Base-by-base conservation (phyloP, 345 rosid species). In the Adansonia digitata region DNA sequence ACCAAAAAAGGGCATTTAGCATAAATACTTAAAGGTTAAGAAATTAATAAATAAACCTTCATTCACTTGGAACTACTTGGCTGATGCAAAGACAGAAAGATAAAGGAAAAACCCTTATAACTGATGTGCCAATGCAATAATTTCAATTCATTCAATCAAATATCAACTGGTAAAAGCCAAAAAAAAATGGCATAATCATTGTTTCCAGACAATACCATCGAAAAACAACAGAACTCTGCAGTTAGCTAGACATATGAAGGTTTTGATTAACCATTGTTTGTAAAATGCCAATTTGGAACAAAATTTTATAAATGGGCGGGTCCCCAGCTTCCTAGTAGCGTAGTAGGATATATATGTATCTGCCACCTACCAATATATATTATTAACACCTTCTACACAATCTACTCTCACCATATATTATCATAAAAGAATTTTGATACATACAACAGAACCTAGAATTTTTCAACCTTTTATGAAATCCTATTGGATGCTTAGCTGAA, bases 1-100 rank as follows among this genome's bases (percentile, higher is more conserved):
- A 81, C 51, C 71, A 76, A 69, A n/a, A 63, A 49, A 56, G 15
- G 40, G 56, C 9, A 17, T 71, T 49, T 27, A 46, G 53, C 71
- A 24, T 55, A 42, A 22, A 71, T 24, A 55, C 9, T 20, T 18
- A 12, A 35, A 20, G 46, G 31, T 52, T 14, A 52, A 40, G 40
- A 66, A 66, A 42, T 13, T 42, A 37, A 34, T 63, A 37, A 63
- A 48, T 39, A 42, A 66, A 13, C 7, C 51, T 42, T 24, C n/a
- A 42, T 61, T 34, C 35, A 45, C 71, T 45, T 43, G 27, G 71
- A 40, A 20, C 49, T 51, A 7, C 26, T 14, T 20, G 26, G 12
- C 71, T 67, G 37, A 67, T 42, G 37, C 35, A 39, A 3, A 49
- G 8, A 65, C 49, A 40, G 29, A 7, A 67, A 39, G 22, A 37